Evolutionary conservation across 441 rosid genomes (phyloP).

Genomic region (Gossypium schwendimanii): DNA sequence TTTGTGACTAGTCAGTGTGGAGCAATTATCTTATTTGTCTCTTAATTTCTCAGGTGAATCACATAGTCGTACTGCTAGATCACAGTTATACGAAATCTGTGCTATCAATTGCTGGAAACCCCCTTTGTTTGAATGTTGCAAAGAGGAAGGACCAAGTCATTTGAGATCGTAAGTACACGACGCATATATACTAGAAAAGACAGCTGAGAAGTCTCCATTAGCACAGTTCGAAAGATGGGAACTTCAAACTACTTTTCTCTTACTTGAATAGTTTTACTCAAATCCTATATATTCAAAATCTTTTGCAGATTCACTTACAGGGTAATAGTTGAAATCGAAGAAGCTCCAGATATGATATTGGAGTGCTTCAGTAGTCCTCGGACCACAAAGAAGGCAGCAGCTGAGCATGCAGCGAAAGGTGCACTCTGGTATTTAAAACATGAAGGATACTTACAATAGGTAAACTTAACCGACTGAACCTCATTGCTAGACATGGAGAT

Average conservation of each 20-base stretch:
- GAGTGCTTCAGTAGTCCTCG: slow-evolving; percentile 56
- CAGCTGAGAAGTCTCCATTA: neutral
- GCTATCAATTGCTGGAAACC: slow-evolving; percentile 67
- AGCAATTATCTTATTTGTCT: slow-evolving; percentile 14
- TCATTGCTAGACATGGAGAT: neutral
- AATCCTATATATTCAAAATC: neutral
- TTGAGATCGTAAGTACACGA: slow-evolving; percentile 48
- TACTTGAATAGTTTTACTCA: neutral
- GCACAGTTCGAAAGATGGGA: neutral
- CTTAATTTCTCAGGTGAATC: slow-evolving; percentile 37
- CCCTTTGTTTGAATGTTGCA: slow-evolving; percentile 64
- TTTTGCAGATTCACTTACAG: slow-evolving; percentile 60
- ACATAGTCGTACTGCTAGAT: slow-evolving; percentile 42
- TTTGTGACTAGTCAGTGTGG: neutral
- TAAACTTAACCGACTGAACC: neutral
- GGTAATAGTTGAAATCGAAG: slow-evolving; percentile 57
- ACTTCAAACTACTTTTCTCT: neutral
- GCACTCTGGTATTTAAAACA: slow-evolving; percentile 67
- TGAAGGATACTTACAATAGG: slow-evolving; percentile 33
- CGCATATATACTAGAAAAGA: neutral
- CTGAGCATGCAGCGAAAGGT: slow-evolving; percentile 85
- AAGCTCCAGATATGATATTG: slow-evolving; percentile 33
- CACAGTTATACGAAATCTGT: slow-evolving; percentile 62
- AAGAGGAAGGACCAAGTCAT: slow-evolving; percentile 79
- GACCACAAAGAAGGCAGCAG: slow-evolving; percentile 66